Conservation (phyloP, 352 stramenopile genomes). For the Phytophthora nicotianae region DNA sequence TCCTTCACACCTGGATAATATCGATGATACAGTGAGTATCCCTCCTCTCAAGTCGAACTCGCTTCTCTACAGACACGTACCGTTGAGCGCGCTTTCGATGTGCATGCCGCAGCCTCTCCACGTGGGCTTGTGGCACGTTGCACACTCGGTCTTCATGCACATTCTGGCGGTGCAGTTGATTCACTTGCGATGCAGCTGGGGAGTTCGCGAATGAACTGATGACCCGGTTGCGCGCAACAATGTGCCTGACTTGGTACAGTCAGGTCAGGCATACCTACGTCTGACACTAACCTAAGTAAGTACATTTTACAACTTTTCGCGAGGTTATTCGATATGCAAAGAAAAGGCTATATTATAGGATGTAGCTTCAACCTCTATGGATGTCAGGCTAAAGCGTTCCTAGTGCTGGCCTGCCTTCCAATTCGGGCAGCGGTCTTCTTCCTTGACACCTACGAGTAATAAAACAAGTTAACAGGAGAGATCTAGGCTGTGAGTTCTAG, state of each 20-base stretch:
- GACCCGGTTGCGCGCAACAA: conserved; percentile 7
- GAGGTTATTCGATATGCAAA: not conserved
- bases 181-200: conserved; percentile 10
- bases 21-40: not conserved
- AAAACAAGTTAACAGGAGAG: too few species aligned
- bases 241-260: conserved; percentile 5
- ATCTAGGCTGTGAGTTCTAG: too few species aligned
- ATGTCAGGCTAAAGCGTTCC: too few species aligned
- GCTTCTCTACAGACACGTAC: conserved; percentile 12
- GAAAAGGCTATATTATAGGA: not conserved
- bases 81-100: conserved; percentile 56
- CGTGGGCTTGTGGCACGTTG: conserved; percentile 63
- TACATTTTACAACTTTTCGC: too few species aligned
- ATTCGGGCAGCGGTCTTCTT: conserved; percentile 50
- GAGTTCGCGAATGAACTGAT: conserved; percentile 25
- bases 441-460: conserved; percentile 49
- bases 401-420: conserved; percentile 69
- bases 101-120: conserved; percentile 68
- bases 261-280: not conserved
- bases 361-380: not conserved
- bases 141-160: conserved; percentile 68
- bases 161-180: conserved; percentile 29
- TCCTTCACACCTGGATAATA: conserved; percentile 40
- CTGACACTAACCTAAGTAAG: conserved; percentile 2
- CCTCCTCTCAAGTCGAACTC: not conserved